These are phyloP conservation scores for Passalora sequoiae DNA, from an alignment of 2,329 filamentous ascomycete genomes.

Conservation along the genomic window DNA sequence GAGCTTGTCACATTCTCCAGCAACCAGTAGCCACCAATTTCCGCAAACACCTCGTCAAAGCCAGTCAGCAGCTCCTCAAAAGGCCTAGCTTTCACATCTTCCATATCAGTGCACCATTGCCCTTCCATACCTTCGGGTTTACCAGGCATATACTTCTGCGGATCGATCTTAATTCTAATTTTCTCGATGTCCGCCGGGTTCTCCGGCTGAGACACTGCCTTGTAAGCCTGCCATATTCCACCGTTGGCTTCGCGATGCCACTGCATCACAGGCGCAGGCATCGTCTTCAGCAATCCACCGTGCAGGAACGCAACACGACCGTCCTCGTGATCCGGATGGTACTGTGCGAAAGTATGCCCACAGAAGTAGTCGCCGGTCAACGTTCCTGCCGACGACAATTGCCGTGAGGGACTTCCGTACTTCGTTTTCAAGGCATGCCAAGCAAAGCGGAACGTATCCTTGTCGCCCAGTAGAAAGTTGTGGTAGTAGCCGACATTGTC, in stretches of 20 bases:
- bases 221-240: slow-evolving; percentile 28
- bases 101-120: slow-evolving; percentile 18
- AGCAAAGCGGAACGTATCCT: slow-evolving; percentile 33
- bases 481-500: slow-evolving; percentile 17
- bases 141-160: background rate
- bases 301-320: slow-evolving; percentile 30
- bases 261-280: slow-evolving; percentile 21
- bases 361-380: slow-evolving; percentile 23
- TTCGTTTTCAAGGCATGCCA: slow-evolving; percentile 32
- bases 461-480: slow-evolving; percentile 32
- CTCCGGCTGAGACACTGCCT: slow-evolving; percentile 13
- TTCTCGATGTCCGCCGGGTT: background rate
- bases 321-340: slow-evolving; percentile 32
- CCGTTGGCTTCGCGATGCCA: slow-evolving; percentile 24
- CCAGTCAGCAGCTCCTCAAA: slow-evolving; percentile 21
- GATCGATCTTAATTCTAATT: slow-evolving; percentile 7
- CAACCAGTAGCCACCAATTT: slow-evolving; percentile 24
- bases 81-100: slow-evolving; percentile 11
- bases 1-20: slow-evolving; percentile 1
- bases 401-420: slow-evolving; percentile 26
- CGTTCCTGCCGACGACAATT: slow-evolving; percentile 29
- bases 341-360: slow-evolving; percentile 32
- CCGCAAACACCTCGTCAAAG: slow-evolving; percentile 15
- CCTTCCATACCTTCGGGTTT: slow-evolving; percentile 7
- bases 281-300: slow-evolving; percentile 30